Percentiles rank a stretch among this genome's conserved stretches.
phyloP scores from a whole-genome alignment of 495 filamentous ascomycete genomes.

The Penicillium crystallinum region DNA sequence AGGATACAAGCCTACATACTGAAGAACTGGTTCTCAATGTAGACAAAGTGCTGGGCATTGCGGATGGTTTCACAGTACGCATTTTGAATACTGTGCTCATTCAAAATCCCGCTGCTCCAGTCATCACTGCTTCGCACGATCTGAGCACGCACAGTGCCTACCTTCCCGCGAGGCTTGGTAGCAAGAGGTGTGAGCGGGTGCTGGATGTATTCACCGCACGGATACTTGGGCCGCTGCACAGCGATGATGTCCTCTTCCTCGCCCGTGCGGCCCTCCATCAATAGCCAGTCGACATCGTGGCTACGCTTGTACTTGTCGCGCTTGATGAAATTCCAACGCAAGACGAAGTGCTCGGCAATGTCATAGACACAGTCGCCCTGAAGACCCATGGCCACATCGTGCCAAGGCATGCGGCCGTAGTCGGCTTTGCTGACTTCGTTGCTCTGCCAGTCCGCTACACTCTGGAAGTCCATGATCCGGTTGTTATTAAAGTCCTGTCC shows the following conservation, averaged over 20 bases:
- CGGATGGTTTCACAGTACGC: constrained; percentile 83
- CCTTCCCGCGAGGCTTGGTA: constrained; percentile 46
- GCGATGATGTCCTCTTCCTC: constrained; percentile 77
- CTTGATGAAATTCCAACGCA: constrained; percentile 96
- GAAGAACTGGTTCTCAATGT: constrained; percentile 99
- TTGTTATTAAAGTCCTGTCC: constrained; percentile 97
- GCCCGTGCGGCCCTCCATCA: constrained; percentile 71
- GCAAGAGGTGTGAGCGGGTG: constrained; percentile 68
- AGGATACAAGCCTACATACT: constrained; percentile 34
- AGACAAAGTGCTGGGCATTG: constrained; percentile 84
- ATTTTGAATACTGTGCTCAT: constrained; percentile 87
- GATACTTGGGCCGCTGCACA: constrained; percentile 79
- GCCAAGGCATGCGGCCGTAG: constrained; percentile 95
- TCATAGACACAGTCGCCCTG: constrained; percentile 88
- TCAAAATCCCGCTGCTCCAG: constrained; percentile 92
- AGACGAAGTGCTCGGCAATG: constrained; percentile 93
- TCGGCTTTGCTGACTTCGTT: constrained; percentile 92
- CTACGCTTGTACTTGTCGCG: constrained; percentile 96
- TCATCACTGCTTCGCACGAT: constrained; percentile 81
- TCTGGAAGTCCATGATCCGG: constrained; percentile 92
- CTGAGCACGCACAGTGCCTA: constrained; percentile 76
- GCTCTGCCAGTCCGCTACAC: constrained; percentile 83
- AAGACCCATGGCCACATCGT: constrained; percentile 87
- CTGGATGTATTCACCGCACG: constrained; percentile 77
- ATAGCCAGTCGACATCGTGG: constrained; percentile 72